Evolutionary conservation across 73 alveolate species (phyloP).

Genomic region (Effrenium voratum): DNA sequence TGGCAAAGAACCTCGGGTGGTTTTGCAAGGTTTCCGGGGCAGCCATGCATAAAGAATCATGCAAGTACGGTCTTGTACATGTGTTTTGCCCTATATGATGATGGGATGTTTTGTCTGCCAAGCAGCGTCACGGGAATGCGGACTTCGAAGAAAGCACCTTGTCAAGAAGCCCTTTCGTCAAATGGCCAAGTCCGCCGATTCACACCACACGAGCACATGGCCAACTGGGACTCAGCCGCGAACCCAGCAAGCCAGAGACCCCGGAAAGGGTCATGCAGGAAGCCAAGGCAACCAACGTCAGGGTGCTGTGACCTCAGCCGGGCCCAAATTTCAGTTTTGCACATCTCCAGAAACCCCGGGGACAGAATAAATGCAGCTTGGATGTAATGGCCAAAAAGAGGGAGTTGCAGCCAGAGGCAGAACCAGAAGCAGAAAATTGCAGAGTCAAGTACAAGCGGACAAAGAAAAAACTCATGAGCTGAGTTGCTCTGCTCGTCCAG

Average conservation of each 20-base stretch:
- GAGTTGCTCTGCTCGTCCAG: no score
- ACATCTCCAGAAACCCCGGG: no score
- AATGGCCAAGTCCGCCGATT: neutral
- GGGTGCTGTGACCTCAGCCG: conserved; percentile 21
- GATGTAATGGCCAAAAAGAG: no score
- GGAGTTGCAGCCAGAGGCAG: no score
- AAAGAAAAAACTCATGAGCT: no score
- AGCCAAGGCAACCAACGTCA: conserved; percentile 4
- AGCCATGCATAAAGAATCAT: neutral
- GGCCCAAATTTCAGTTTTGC: no score
- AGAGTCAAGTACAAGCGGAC: no score
- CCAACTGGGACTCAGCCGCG: neutral
- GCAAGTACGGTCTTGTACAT: no score
- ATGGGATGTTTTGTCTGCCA: neutral
- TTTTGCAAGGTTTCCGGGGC: neutral
- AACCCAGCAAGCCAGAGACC: conserved; percentile 38
- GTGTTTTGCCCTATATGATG: neutral
- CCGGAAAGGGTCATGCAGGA: conserved; percentile 68
- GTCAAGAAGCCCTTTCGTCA: neutral
- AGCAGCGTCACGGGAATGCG: conserved; percentile 70
- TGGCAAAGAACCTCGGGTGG: conserved; percentile 39
- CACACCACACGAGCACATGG: neutral
- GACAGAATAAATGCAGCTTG: no score
- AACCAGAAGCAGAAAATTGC: no score
- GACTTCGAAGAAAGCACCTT: conserved; percentile 75